phyloP scores from a whole-genome alignment of 2,329 filamentous ascomycete species.

The Colletotrichum sp. region DNA sequence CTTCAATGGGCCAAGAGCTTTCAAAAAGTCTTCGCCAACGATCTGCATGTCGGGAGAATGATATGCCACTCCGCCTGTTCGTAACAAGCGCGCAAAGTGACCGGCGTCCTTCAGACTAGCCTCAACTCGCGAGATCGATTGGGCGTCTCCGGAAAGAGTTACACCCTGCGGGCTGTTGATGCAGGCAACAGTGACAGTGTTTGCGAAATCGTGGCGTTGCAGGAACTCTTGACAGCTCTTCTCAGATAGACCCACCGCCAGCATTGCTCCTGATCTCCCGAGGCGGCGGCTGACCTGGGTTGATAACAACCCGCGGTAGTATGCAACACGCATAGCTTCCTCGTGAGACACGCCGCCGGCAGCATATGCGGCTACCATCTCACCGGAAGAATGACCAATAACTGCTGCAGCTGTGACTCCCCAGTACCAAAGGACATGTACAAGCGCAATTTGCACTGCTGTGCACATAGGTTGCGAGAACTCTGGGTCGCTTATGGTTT shows the following conservation, averaged over 20 bases:
- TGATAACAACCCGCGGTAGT: slow-evolving; percentile 24
- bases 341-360: slow-evolving; percentile 12
- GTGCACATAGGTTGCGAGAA: slow-evolving; percentile 36
- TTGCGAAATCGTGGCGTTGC: neutral
- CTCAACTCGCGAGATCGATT: slow-evolving; percentile 40
- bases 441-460: slow-evolving; percentile 32
- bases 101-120: slow-evolving; percentile 31
- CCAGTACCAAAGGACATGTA: slow-evolving; percentile 30
- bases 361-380: slow-evolving; percentile 37
- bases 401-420: slow-evolving; percentile 39
- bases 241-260: neutral
- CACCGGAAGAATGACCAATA: slow-evolving; percentile 54
- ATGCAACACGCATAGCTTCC: slow-evolving; percentile 32
- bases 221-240: neutral
- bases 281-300: neutral
- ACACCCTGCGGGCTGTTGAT: slow-evolving; percentile 57
- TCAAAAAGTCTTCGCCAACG: neutral
- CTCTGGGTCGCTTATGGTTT: slow-evolving; percentile 22
- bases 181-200: slow-evolving; percentile 36
- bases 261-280: neutral
- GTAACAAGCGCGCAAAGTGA: neutral
- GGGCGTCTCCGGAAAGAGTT: slow-evolving; percentile 55
- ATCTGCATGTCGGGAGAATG: slow-evolving; percentile 9
- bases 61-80: slow-evolving; percentile 3
- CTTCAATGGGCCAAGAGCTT: neutral